Conservation (phyloP, 192 early-diverging fungal species). For the Podila horticola region DNA sequence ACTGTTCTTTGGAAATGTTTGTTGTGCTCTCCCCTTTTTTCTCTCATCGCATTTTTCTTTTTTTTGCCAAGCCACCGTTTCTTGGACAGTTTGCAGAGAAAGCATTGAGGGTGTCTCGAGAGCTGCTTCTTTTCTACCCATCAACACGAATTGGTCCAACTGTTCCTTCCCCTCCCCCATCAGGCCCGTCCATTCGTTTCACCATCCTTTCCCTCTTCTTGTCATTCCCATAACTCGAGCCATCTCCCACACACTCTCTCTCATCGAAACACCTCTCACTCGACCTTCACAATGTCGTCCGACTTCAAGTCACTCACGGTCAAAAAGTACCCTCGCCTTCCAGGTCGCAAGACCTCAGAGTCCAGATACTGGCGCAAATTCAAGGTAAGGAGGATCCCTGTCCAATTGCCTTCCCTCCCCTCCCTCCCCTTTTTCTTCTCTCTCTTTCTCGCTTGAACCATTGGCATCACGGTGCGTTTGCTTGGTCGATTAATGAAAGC, state of each 20-base stretch:
- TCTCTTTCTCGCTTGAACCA: not conserved
- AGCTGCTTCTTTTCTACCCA: not conserved
- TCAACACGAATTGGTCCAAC: not conserved
- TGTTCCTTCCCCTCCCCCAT: not conserved
- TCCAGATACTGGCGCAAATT: conserved; percentile 82
- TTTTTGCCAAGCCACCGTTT: conserved; percentile 11
- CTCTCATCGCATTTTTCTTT: conserved; percentile 17
- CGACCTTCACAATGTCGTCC: conserved; percentile 33
- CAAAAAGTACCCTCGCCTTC: conserved; percentile 64
- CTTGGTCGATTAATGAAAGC: not conserved
- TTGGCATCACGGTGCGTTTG: not conserved
- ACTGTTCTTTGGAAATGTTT: conserved; percentile 1
- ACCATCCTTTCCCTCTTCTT: not conserved
- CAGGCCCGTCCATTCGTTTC: not conserved
- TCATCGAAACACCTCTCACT: not conserved
- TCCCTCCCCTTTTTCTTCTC: not conserved
- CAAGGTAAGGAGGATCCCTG: conserved; percentile 58
- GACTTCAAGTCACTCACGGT: conserved; percentile 69
- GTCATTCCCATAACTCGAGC: not conserved
- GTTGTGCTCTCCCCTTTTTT: not conserved
- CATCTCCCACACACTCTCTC: not conserved
- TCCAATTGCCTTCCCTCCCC: not conserved
- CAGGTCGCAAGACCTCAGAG: conserved; percentile 68
- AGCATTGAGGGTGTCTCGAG: not conserved
- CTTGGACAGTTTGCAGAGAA: conserved; percentile 17